Base-by-base conservation (phyloP, 2,329 filamentous ascomycete species). In the Phyllachora maydis region DNA sequence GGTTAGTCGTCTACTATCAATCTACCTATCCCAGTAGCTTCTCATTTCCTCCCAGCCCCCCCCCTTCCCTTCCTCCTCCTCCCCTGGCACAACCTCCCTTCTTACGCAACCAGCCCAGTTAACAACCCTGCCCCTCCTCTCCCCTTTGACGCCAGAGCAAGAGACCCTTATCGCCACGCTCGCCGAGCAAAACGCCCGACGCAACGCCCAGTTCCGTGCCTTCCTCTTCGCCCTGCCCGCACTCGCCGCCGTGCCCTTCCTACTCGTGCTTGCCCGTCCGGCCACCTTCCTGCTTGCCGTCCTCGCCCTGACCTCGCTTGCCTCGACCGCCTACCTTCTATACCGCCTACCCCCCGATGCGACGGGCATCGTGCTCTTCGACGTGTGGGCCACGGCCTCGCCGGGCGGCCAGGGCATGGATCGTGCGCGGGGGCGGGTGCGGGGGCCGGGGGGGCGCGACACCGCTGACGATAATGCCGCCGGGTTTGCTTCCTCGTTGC, bases 251-350 rank as follows among this genome's bases (percentile, higher is more conserved):
- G 27, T 70, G 10, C 56, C 66, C 18, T 73, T 70, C 46, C 30
- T 68, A 4, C 38, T 57, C 11, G 44, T 48, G 7, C 43, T 71
- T 19, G 38, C 59, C 31, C 38, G 13, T 36, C 9, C 53, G 33
- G 23, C 14, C 31, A 45, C 42, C 8, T 30, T 50, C 10, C 40
- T 65, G 5, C 42, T 61, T 20, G 48, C 59, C 16, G 31, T 75
- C 4, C 53, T 78, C 3, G 54, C 59, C 21, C 50, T 77, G n/a
- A 58, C 65, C 0, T 74, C 65, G 13, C 56, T 82, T 11, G 48
- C 56, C 11, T 59, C 59, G 3, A 75, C 68, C 4, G 57, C 61
- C 0, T 78, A 65, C 40, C 54, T 69, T 2, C 49, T 79, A 1
- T 53, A 59, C 32, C 49, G 43, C 18, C 53, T 72, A 6, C 61